These are phyloP conservation scores for Geranium rotundifolium DNA, from an alignment of 345 rosid genomes.

Conservation along the genomic window DNA sequence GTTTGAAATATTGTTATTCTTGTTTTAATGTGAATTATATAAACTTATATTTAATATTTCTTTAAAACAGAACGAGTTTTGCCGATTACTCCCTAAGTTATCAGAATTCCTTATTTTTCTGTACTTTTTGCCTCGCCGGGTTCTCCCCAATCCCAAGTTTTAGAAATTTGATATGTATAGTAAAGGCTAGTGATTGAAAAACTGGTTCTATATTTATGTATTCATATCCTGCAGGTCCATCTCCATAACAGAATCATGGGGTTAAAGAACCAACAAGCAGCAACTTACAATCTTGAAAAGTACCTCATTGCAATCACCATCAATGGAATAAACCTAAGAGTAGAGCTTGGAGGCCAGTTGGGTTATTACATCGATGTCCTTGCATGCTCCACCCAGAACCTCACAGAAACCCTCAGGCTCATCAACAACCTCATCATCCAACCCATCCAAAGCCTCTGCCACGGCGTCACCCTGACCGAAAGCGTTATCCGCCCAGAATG, in stretches of 20 bases:
- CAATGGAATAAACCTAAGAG: slow-evolving; percentile 67
- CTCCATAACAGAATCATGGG: slow-evolving; percentile 71
- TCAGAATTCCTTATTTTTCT: no score
- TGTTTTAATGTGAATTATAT: no score
- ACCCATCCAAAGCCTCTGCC: slow-evolving; percentile 72
- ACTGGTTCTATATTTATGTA: background rate
- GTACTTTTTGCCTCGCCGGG: no score
- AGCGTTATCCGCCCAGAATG: slow-evolving; percentile 74
- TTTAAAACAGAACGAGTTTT: no score
- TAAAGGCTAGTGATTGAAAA: background rate
- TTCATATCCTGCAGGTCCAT: slow-evolving; percentile 43
- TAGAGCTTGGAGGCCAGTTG: slow-evolving; percentile 87
- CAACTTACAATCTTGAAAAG: slow-evolving; percentile 75
- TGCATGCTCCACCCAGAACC: slow-evolving; percentile 79
- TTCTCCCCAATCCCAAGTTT: no score
- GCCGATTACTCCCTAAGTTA: no score
- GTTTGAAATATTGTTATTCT: no score
- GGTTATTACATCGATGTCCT: slow-evolving; percentile 81
- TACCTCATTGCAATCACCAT: slow-evolving; percentile 60
- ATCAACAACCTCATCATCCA: slow-evolving; percentile 70
- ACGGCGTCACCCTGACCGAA: slow-evolving; percentile 73
- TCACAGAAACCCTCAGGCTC: slow-evolving; percentile 72
- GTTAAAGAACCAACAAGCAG: slow-evolving; percentile 74
- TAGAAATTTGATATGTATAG: background rate
- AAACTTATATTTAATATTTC: no score